Evolutionary conservation across 352 stramenopile genomes (phyloP).

Genomic region (Phytophthora kernoviae): DNA sequence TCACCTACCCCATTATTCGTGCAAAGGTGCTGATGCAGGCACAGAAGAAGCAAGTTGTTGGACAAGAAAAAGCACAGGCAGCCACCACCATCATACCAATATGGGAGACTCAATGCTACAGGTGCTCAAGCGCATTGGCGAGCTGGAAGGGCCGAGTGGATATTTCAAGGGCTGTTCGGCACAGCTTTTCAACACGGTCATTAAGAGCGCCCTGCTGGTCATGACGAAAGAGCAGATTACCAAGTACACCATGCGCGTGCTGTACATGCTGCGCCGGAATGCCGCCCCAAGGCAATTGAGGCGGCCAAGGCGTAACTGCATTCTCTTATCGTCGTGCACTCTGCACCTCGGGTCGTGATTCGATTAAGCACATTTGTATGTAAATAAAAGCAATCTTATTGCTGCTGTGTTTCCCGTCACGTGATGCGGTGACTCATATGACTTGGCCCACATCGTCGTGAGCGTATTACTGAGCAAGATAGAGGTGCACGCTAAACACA

Average conservation of each 20-base stretch:
- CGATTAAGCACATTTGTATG: background rate
- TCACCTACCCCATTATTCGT: conserved; percentile 91
- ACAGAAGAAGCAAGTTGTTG: conserved; percentile 61
- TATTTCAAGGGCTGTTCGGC: conserved; percentile 83
- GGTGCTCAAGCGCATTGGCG: conserved; percentile 69
- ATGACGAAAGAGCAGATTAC: conserved; percentile 89
- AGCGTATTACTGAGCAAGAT: too few species aligned
- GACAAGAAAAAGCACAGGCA: conserved; percentile 14
- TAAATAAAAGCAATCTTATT: background rate
- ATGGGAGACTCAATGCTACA: conserved; percentile 71
- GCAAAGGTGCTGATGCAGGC: conserved; percentile 90
- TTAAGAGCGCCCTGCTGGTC: conserved; percentile 82
- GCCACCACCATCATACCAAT: conserved; percentile 48
- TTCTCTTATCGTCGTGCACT: conserved; percentile 4
- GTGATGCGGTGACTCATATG: too few species aligned
- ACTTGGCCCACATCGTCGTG: too few species aligned
- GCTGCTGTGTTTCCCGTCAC: too few species aligned
- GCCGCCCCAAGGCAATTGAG: conserved; percentile 27
- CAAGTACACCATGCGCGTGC: conserved; percentile 72
- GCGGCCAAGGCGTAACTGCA: conserved; percentile 32
- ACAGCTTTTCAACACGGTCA: conserved; percentile 83
- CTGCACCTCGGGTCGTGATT: background rate
- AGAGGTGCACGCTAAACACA: too few species aligned
- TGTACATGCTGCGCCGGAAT: conserved; percentile 65
- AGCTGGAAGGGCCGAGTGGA: conserved; percentile 54